phyloP scores from a whole-genome alignment of 257 asterid genomes.

The Solanum ahanhuiri region DNA sequence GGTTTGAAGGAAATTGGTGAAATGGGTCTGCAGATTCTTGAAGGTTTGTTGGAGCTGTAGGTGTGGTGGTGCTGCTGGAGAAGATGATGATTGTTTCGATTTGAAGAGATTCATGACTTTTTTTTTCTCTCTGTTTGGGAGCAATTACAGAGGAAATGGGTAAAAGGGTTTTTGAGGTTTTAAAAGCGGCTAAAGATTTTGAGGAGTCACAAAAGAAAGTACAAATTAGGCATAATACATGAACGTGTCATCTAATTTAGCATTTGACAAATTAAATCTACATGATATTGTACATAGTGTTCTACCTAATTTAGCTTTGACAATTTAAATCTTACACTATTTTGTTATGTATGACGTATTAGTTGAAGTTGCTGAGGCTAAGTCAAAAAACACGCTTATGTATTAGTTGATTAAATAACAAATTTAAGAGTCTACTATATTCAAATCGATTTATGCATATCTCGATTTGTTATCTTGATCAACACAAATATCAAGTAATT shows the following conservation, averaged over 20 bases:
- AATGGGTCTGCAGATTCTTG: conserved; percentile 49
- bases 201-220: background rate
- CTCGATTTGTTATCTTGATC: background rate
- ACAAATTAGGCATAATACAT: background rate
- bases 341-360: no score
- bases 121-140: background rate
- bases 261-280: no score
- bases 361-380: no score
- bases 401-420: no score
- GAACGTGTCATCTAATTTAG: background rate
- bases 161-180: background rate
- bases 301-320: no score
- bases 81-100: conserved; percentile 21
- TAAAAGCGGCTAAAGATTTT: background rate
- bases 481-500: background rate
- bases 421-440: no score
- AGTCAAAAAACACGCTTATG: no score
- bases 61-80: conserved; percentile 29
- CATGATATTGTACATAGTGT: no score
- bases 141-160: background rate
- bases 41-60: conserved; percentile 42
- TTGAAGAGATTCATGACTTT: conserved; percentile 40
- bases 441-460: background rate
- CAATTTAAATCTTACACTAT: no score
- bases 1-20: conserved; percentile 43